Conservation (phyloP, 2,329 filamentous ascomycete species). For the Phoma herbarum region DNA sequence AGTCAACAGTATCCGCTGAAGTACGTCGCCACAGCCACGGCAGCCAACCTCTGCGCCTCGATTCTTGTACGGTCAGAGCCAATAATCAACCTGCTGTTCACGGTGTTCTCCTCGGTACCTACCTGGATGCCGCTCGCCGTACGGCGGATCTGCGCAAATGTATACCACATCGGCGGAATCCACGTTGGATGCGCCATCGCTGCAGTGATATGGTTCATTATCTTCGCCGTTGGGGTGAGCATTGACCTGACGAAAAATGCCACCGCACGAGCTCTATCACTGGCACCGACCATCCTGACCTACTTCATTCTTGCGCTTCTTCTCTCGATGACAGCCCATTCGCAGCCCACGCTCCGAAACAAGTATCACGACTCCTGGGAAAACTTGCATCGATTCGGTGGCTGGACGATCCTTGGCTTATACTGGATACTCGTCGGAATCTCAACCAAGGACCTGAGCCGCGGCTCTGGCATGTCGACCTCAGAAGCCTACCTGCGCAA, state of each 20-base stretch:
- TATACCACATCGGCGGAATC: constrained; percentile 51
- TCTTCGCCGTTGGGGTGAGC: constrained; percentile 52
- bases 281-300: constrained; percentile 40
- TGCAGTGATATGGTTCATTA: constrained; percentile 55
- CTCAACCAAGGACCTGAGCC: constrained; percentile 37
- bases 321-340: constrained; percentile 40
- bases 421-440: constrained; percentile 48
- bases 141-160: constrained; percentile 44
- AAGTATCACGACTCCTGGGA: constrained; percentile 50
- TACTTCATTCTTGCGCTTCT: constrained; percentile 46
- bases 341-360: constrained; percentile 45
- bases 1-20: constrained; percentile 34
- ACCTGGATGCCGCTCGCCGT: constrained; percentile 41
- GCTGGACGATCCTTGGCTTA: constrained; percentile 49
- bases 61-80: constrained; percentile 50
- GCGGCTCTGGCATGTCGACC: constrained; percentile 37
- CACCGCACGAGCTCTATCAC: constrained; percentile 29
- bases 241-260: constrained; percentile 41
- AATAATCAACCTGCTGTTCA: constrained; percentile 50
- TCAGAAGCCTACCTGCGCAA: constrained; percentile 44
- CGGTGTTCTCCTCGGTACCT: constrained; percentile 46
- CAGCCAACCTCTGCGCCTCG: constrained; percentile 48
- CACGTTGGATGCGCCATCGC: constrained; percentile 50
- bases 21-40: constrained; percentile 47
- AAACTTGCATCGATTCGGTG: constrained; percentile 48